These are phyloP conservation scores for Bimuria novae-zelandiae DNA, from an alignment of 2,329 filamentous ascomycete genomes.

Conservation along the genomic window DNA sequence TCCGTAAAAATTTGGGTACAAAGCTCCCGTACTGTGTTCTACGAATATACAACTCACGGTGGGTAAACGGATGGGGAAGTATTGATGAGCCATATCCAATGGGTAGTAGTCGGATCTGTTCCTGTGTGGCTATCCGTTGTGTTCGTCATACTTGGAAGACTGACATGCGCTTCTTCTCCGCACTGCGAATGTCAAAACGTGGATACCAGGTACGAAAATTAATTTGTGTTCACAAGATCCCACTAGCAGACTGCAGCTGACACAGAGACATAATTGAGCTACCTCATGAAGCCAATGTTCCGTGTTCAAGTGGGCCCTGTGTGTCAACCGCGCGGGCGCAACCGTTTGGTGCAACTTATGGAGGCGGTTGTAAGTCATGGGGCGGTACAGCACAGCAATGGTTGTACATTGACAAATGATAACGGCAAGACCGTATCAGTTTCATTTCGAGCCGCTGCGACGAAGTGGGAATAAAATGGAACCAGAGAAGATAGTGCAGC, in stretches of 20 bases:
- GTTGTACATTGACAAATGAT: not conserved
- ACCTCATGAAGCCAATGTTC: slow-evolving; percentile 2
- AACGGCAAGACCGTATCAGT: too few relatives aligned
- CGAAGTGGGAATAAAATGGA: too few relatives aligned
- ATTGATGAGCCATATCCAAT: not conserved
- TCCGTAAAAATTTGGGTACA: not conserved
- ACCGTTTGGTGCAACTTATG: not conserved
- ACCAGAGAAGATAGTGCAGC: too few relatives aligned
- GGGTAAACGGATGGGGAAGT: not conserved
- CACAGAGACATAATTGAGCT: not conserved
- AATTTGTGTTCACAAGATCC: not conserved
- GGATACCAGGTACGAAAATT: not conserved
- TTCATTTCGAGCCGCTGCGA: too few relatives aligned
- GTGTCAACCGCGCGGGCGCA: slow-evolving; percentile 2
- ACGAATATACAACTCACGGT: not conserved
- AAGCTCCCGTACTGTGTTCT: not conserved
- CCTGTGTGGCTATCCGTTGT: not conserved
- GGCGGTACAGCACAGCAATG: too few relatives aligned
- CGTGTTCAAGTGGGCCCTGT: not conserved
- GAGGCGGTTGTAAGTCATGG: not conserved
- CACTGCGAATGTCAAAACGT: not conserved
- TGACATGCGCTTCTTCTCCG: not conserved
- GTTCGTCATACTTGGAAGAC: not conserved
- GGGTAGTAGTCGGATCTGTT: not conserved
- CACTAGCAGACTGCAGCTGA: not conserved